Evolutionary conservation across 1,284 basidiomycete genomes (phyloP), one percentile per base, ranked within the genome.

Genomic region (Ustilago shanxiensis): DNA sequence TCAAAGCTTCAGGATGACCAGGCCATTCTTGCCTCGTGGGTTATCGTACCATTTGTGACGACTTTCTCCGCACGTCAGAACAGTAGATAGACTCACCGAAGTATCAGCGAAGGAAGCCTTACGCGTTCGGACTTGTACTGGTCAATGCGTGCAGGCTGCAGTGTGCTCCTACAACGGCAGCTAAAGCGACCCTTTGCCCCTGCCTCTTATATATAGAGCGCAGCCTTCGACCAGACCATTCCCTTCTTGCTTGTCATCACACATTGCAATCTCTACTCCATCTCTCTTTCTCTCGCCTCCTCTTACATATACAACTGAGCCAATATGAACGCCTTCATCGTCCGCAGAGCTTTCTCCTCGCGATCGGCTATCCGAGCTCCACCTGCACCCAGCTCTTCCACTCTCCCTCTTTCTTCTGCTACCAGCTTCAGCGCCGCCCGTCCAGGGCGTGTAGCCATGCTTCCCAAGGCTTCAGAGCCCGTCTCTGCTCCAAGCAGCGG

Each of bases 311-410:
- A 24, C 26, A 49, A 11, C 47, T 26, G 54, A 39, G 13, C n/a
- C 37, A 65, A 3, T 33, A 76, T 76, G 73, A 28, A 60, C 37
- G 55, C 61, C 58, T 39, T 35, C 20, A 24, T 76, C 47, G 49
- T 50, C 39, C 68, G 73, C 39, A 59, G 73, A 37, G 54, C 68
- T 24, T 76, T 76, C 47, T 65, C 73, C 16, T 71, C 73, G 39
- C 67, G 73, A 28, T 76, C 73, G 0, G 68, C 68, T 35, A 71
- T 76, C 47, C 68, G 73, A 20, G 73, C 73, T 1, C 73, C 73
- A 24, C 73, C 73, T 8, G 68, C 73, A 3, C 73, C 73, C 22
- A 51, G 47, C 16, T 71, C 65, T 1, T 56, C 68, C 13, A 45
- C 67, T 8, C 31, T 57, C 24, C 57, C 58, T 18, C 54, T 62